Percentiles rank a stretch among this genome's conserved stretches.
Conservation (phyloP, 306 rosid species). For the Vigna angularis region DNA sequence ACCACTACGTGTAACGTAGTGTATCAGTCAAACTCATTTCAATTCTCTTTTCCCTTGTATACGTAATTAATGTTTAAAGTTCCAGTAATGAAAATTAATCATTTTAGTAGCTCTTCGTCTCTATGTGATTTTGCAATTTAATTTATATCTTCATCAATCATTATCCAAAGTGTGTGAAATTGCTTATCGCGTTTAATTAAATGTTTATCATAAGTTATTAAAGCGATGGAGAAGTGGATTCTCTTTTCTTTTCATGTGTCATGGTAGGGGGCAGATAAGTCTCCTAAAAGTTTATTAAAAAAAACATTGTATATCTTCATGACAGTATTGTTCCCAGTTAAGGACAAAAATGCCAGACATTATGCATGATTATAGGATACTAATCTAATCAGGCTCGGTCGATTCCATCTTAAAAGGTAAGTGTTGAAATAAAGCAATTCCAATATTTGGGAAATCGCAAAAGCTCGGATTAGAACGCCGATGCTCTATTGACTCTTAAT, state of each 20-base stretch:
- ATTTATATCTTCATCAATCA: background rate
- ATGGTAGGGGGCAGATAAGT: slow-evolving; percentile 47
- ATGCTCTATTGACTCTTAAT: slow-evolving; percentile 36
- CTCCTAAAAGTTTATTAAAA: background rate
- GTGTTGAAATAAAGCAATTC: slow-evolving; percentile 13
- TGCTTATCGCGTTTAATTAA: slow-evolving; percentile 1
- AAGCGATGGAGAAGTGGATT: slow-evolving; percentile 8
- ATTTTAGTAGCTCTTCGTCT: slow-evolving; percentile 30
- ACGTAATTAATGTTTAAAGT: slow-evolving; percentile 37
- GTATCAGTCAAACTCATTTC: slow-evolving; percentile 49
- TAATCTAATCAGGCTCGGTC: slow-evolving; percentile 37
- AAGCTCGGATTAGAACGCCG: slow-evolving; percentile 36
- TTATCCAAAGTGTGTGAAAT: slow-evolving; percentile 21
- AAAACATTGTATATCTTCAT: slow-evolving; percentile 8
- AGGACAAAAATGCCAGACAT: slow-evolving; percentile 49
- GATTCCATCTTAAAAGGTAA: slow-evolving; percentile 42
- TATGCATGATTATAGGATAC: slow-evolving; percentile 36
- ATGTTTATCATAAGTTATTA: background rate
- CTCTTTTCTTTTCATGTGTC: slow-evolving; percentile 41
- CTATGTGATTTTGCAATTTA: background rate
- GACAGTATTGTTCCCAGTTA: slow-evolving; percentile 28
- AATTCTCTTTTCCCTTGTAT: slow-evolving; percentile 49
- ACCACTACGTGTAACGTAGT: slow-evolving; percentile 35
- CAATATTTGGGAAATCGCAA: slow-evolving; percentile 38
- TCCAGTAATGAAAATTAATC: slow-evolving; percentile 42